Conservation (phyloP, 2,329 filamentous ascomycete species). For the Daldinia sp. region DNA sequence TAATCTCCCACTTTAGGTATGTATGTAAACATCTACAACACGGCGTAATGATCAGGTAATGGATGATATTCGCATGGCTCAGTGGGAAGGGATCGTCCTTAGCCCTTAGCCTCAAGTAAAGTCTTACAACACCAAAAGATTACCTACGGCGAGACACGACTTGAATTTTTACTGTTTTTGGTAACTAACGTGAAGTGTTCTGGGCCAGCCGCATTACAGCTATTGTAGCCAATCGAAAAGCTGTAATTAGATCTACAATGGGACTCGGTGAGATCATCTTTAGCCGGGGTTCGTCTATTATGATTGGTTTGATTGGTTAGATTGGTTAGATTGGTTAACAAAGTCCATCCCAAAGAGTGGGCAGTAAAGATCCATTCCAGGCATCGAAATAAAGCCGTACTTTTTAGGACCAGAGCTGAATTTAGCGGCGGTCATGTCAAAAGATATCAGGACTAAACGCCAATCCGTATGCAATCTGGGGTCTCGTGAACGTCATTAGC, state of each 20-base stretch:
- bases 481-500: not conserved
- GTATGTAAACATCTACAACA: slow-evolving; percentile 7
- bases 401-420: not conserved
- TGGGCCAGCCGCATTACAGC: not conserved
- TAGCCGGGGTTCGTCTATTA: slow-evolving; percentile 21
- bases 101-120: slow-evolving; percentile 14
- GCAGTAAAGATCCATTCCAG: slow-evolving; percentile 38
- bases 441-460: not conserved
- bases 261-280: slow-evolving; percentile 23
- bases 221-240: not conserved
- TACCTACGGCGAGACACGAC: not conserved
- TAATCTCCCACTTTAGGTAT: slow-evolving; percentile 14
- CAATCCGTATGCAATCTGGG: not conserved
- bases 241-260: not conserved
- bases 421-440: not conserved
- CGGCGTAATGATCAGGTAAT: not conserved
- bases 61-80: slow-evolving; percentile 4
- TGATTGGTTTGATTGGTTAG: not conserved
- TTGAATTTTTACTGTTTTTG: slow-evolving; percentile 11
- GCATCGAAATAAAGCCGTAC: slow-evolving; percentile 35
- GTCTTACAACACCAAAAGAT: slow-evolving; percentile 4
- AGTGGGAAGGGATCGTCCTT: slow-evolving; percentile 18
- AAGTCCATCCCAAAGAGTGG: slow-evolving; percentile 12
- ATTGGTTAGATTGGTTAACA: slow-evolving; percentile 13
- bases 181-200: slow-evolving; percentile 18